Evolutionary conservation across 2,329 filamentous ascomycete genomes (phyloP), one percentile per base, ranked within the genome.

Genomic region (Alternaria postmessia): DNA sequence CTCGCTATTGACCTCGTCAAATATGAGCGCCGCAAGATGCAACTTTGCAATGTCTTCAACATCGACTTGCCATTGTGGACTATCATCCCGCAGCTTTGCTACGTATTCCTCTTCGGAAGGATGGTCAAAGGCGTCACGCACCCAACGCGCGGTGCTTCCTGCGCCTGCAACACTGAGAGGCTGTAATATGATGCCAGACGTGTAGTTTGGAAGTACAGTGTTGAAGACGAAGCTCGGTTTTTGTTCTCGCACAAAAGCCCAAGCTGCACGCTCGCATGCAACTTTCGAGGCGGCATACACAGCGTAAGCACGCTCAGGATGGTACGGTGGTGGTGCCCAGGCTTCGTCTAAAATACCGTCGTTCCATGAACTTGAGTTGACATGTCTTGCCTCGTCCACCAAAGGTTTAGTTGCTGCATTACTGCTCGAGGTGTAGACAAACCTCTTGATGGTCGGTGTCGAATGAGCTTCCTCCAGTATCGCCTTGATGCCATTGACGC

Each of bases 41-140:
- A 88, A 71, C 0, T 79, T 72, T 0, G 82, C 85, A 7, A 72
- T 70, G 47, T 88, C 85, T 7, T 81, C 73, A 0, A 86, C 83
- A 59, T 87, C 79, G 18, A 87, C 78, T 51, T 72, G 83, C 62
- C 81, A 82, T 63, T 75, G 67, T 36, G 70, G 62, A 32, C 52
- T 42, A 43, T 39, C 38, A 20, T 39, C 38, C n/a, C 38, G 38
- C 38, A 39, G 38, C 38, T 39, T 39, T 39, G 38, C 38, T 39
- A 39, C 38, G 18, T 39, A 39, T 39, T 39, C 38, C 38, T 39
- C 38, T 20, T 39, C 38, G 38, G n/a, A 39, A 7, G 38, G 38
- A 9, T 39, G 38, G 8, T 39, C 38, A 54, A 54, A 20, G 30
- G 22, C 9, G 28, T 42, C 42, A 54, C 12, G 30, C 42, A 47